These are phyloP conservation scores for Litchi chinensis DNA, from an alignment of 345 rosid species.

Conservation along the genomic window DNA sequence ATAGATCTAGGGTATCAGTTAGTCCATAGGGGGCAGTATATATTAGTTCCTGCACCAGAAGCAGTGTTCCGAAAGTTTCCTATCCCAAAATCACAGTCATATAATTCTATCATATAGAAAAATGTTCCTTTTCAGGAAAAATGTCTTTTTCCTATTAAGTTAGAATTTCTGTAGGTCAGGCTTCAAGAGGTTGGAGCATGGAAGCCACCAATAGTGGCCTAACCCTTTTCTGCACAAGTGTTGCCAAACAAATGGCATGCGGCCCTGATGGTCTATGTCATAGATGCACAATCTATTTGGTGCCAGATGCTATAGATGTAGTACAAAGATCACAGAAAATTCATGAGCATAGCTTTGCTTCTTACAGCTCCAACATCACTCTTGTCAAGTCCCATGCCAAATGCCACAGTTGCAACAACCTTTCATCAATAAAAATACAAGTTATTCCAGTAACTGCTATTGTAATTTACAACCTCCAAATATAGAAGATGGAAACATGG, in stretches of 20 bases:
- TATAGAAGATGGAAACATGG: conserved; percentile 20
- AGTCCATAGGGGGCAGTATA: conserved; percentile 2
- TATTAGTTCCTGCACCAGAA: background rate
- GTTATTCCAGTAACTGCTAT: conserved; percentile 5
- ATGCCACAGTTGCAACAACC: conserved; percentile 99
- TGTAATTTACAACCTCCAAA: background rate
- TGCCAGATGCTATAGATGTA: background rate
- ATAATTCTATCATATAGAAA: background rate
- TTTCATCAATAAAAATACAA: conserved; percentile 36
- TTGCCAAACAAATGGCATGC: background rate
- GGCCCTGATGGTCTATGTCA: conserved; percentile 2
- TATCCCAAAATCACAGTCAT: conserved; percentile 2
- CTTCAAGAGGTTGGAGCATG: background rate
- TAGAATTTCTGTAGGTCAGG: background rate
- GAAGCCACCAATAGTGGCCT: background rate
- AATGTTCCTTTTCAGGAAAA: background rate
- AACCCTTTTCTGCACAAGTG: conserved; percentile 4
- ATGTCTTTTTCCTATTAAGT: background rate
- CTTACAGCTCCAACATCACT: conserved; percentile 98
- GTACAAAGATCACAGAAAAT: conserved; percentile 26
- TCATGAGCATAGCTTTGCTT: conserved; percentile 23
- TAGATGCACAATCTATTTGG: background rate
- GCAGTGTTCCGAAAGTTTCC: background rate
- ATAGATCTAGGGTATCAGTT: background rate
- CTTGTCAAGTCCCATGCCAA: conserved; percentile 99